Base-by-base conservation (phyloP, 1,284 basidiomycete species). In the Serendipita sp. region DNA sequence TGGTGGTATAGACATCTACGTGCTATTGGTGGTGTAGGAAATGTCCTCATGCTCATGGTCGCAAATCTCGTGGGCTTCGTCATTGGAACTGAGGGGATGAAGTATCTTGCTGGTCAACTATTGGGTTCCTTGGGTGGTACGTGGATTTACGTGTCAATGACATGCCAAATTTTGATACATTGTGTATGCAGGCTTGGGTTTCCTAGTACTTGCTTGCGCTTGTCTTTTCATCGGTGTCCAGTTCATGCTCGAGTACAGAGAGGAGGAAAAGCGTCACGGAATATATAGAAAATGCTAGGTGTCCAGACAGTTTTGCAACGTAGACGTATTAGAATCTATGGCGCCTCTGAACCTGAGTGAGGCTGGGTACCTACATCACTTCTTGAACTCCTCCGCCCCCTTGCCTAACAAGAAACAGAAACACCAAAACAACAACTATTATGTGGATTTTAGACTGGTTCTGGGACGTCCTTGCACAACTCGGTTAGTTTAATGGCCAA, bases 41-140 rank as follows among this genome's bases (percentile, higher is more conserved):
- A 98, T 71, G 79, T 94, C 30, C 71, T 96, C 44, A 82, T 92
- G 75, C 92, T 99, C 92, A 88, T 94, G 82, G 73, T 80, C 0
- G 95, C 93, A 38, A 99, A 99, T 71, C 80, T 99, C 3, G 87
- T 99, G 1, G 95, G 96, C 0, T 98, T 99, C 70, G 94, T 93
- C 12, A 80, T 98, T 47, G 95, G 95, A 1, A 76, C 84, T 0
- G 91, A 97, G 10, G 94, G 93, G 0, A 81, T 88, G 60, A 72
- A 76, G 63, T 87, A 89, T 70, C 82, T 98, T 72, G 71, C 84
- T 10, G 66, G 74, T 2, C 77, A 89, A 71, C 73, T 98, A 34
- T 72, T 85, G 43, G 83, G 82, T 1, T 86, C 81, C 30, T 76
- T 76, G 69, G 74, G 82, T 71, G 93, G 92, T 84, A 65, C 64